Conservation (phyloP, 73 alveolate species). For the Halteria grandinella region DNA sequence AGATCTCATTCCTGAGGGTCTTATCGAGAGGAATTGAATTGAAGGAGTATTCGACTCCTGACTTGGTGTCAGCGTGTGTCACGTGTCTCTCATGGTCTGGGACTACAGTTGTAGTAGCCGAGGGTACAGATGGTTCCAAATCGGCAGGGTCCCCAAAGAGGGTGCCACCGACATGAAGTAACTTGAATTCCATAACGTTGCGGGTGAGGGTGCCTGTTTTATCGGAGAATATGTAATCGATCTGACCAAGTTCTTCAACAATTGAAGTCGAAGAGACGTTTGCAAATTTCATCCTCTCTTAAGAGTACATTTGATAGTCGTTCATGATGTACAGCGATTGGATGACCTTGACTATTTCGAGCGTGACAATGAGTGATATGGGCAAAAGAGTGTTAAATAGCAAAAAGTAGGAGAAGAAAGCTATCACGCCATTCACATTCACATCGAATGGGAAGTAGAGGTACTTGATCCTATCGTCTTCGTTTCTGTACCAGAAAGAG, state of each 20-base stretch:
- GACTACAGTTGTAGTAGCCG: not conserved
- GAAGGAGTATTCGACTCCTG: conserved; percentile 70
- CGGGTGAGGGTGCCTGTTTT: conserved; percentile 92
- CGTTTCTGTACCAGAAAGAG: conserved; percentile 34
- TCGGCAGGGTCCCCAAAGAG: conserved; percentile 60
- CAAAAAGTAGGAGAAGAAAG: conserved; percentile 92
- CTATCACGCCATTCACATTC: conserved; percentile 68
- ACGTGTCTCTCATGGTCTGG: conserved; percentile 17
- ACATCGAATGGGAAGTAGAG: conserved; percentile 55
- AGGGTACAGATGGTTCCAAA: conserved; percentile 12
- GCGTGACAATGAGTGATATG: conserved; percentile 91
- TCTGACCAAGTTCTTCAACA: conserved; percentile 88
- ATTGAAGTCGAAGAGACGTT: conserved; percentile 82
- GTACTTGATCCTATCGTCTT: conserved; percentile 27
- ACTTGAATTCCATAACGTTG: conserved; percentile 87
- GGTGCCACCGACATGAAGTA: conserved; percentile 60
- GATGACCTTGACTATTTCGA: conserved; percentile 94
- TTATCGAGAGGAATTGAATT: conserved; percentile 1
- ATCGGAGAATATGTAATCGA: conserved; percentile 86
- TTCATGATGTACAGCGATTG: conserved; percentile 82
- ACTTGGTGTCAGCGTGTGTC: conserved; percentile 31
- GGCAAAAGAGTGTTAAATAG: conserved; percentile 97
- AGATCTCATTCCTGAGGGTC: conserved; percentile 11
- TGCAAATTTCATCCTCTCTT: conserved; percentile 78
- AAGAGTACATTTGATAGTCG: conserved; percentile 86